Evolutionary conservation across 345 rosid species (phyloP).

Genomic region (Odontarrhena argentea): DNA sequence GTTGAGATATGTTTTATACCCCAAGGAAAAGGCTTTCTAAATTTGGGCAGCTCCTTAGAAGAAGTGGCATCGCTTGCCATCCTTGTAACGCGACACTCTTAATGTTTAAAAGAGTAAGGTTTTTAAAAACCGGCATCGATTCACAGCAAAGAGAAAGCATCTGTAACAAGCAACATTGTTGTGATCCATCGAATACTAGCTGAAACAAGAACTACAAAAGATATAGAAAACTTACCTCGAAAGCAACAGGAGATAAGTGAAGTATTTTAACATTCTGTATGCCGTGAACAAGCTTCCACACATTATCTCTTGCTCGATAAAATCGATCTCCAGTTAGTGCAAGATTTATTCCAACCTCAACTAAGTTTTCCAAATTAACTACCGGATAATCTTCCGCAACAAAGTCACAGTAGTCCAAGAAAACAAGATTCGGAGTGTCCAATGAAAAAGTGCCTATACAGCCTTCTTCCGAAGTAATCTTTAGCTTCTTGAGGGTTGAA

Average conservation of each 20-base stretch:
- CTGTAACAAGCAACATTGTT: conserved; percentile 21
- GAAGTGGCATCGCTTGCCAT: conserved; percentile 39
- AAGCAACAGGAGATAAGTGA: not conserved
- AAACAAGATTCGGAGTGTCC: conserved; percentile 30
- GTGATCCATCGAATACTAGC: not conserved
- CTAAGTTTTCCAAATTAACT: conserved; percentile 21
- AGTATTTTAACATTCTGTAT: conserved; percentile 17
- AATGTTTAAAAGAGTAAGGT: conserved; percentile 1
- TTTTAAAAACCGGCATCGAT: not conserved
- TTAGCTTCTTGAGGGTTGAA: conserved; percentile 21
- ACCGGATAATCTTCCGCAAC: conserved; percentile 29
- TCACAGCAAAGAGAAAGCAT: conserved; percentile 22
- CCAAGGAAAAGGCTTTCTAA: conserved; percentile 7
- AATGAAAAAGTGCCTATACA: conserved; percentile 28
- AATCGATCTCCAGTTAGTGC: not conserved
- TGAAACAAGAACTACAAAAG: not conserved
- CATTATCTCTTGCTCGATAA: not conserved
- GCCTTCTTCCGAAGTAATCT: conserved; percentile 1
- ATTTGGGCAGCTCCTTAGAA: conserved; percentile 28
- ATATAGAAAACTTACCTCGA: conserved; percentile 18
- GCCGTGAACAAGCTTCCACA: conserved; percentile 25
- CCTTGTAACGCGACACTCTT: conserved; percentile 20
- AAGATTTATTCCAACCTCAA: conserved; percentile 12
- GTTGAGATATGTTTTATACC: conserved; percentile 12
- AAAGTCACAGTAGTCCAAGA: conserved; percentile 14